Evolutionary conservation across 352 stramenopile genomes (phyloP), one percentile per base, ranked within the genome.

Genomic region (Phytophthora sp.): DNA sequence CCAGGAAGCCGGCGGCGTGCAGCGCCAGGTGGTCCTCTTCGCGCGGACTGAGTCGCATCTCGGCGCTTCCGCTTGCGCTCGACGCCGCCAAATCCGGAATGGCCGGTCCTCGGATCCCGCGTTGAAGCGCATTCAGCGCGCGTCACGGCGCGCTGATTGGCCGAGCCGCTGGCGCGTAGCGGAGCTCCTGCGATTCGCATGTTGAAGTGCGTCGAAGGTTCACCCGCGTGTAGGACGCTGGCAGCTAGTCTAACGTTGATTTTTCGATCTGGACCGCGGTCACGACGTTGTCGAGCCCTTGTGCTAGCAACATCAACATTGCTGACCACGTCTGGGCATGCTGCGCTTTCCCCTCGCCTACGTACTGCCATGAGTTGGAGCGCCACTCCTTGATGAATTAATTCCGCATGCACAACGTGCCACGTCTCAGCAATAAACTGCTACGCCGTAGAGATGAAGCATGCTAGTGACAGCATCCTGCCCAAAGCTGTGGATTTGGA

Each of bases 1-100:
- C 96, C 38, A 99, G 67, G 32, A 78, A 78, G 42, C 96, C 97
- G 21, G 87, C 94, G 59, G 92, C 76, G 60, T 97, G 91, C 24
- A 92, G 74, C 69, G 80, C 45, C 69, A 92, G 62, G 52, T 92
- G 83, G 20, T 92, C 83, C 74, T 87, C 75, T 75, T 92, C 83
- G 0, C 83, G 76, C 17, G 83, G 83, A 67, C 72, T 89, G 10
- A 92, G 66, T 5, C 72, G 80, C 83, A 89, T 81, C 11, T 45
- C 63, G 41, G n/a, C 17, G 24, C 21, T 15, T 24, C 23, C 42
- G 27, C 59, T 50, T 70, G 39, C 23, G n/a, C 39, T 2, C 12
- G 2, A 62, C 32, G 5, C 12, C 1, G 51, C 56, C 57, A 55
- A 76, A 61, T 57, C 30, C 18, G 15, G 54, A 76, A 53, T 76